A percentile compares a stretch with the other conserved stretches of the same genome.
phyloP scores from a whole-genome alignment of 2,329 filamentous ascomycete species.

The Tetracladium maxilliforme region DNA sequence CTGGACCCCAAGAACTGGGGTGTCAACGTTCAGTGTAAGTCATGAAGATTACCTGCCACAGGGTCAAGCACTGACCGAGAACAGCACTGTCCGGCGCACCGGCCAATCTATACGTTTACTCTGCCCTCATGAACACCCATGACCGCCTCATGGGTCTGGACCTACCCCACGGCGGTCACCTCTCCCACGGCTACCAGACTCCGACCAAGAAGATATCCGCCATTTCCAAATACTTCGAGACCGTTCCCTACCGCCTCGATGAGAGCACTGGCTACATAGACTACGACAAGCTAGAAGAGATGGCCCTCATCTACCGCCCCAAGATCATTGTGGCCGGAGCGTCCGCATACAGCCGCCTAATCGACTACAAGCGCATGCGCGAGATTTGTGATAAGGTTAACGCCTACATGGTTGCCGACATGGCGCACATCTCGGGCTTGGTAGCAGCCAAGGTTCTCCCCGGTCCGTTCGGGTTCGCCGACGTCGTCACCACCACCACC shows the following conservation, averaged over 20 bases:
- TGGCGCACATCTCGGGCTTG: conserved; percentile 93
- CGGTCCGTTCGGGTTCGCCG: conserved; percentile 75
- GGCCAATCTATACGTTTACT: conserved; percentile 74
- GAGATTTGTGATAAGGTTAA: conserved; percentile 82
- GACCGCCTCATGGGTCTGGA: conserved; percentile 96
- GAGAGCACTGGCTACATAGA: conserved; percentile 87
- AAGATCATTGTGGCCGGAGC: conserved; percentile 93
- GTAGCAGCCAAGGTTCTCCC: conserved; percentile 86
- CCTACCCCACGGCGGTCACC: conserved; percentile 86
- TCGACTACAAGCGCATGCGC: conserved; percentile 88
- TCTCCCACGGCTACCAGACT: conserved; percentile 95
- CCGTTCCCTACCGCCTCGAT: conserved; percentile 83
- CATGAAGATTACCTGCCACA: no score
- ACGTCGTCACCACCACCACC: conserved; percentile 94
- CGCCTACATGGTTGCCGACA: conserved; percentile 87
- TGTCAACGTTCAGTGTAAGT: conserved; percentile 84
- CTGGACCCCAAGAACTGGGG: conserved; percentile 82
- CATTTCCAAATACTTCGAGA: conserved; percentile 98
- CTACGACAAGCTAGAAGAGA: conserved; percentile 80
- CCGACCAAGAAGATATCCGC: conserved; percentile 93
- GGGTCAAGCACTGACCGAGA: conserved; percentile 7
- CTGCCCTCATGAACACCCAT: conserved; percentile 80
- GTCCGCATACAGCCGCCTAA: conserved; percentile 88
- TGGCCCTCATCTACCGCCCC: conserved; percentile 78
- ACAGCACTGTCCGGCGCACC: conserved; percentile 35